Evolutionary conservation across 2,329 filamentous ascomycete species (phyloP).

Genomic region (Claviceps monticola): DNA sequence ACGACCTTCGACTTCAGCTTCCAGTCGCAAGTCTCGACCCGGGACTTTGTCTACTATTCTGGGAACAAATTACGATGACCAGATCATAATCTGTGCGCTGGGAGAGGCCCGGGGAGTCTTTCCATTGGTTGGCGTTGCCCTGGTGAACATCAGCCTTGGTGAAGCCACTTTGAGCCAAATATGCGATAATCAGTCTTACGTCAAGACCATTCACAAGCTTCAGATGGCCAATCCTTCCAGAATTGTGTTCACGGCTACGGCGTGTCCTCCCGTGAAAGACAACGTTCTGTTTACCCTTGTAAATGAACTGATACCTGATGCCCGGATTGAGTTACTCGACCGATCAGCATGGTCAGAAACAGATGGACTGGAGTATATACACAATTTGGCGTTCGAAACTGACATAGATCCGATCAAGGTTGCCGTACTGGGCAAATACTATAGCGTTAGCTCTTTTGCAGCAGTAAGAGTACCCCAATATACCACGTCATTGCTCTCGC

Average conservation of each 20-base stretch:
- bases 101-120: constrained; percentile 79
- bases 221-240: constrained; percentile 65
- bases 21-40: constrained; percentile 31
- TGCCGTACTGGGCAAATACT: constrained; percentile 70
- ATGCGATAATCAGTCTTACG: constrained; percentile 84
- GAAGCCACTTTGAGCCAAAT: constrained; percentile 83
- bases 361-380: constrained; percentile 62
- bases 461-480: constrained; percentile 44
- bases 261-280: constrained; percentile 48
- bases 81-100: constrained; percentile 76
- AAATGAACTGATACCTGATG: constrained; percentile 37
- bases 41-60: constrained; percentile 23
- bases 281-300: constrained; percentile 65
- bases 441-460: constrained; percentile 70
- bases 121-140: constrained; percentile 71
- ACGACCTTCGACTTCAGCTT: constrained; percentile 22
- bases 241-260: constrained; percentile 63
- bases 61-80: constrained; percentile 32
- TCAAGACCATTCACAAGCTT: constrained; percentile 77
- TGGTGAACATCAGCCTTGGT: constrained; percentile 74
- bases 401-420: constrained; percentile 73
- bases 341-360: constrained; percentile 75
- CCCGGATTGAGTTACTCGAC: constrained; percentile 39
- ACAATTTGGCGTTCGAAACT: constrained; percentile 63
- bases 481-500: neutral